These are phyloP conservation scores for Hymenoscyphus fraxineus DNA, from an alignment of 2,329 filamentous ascomycete species.

Conservation along the genomic window DNA sequence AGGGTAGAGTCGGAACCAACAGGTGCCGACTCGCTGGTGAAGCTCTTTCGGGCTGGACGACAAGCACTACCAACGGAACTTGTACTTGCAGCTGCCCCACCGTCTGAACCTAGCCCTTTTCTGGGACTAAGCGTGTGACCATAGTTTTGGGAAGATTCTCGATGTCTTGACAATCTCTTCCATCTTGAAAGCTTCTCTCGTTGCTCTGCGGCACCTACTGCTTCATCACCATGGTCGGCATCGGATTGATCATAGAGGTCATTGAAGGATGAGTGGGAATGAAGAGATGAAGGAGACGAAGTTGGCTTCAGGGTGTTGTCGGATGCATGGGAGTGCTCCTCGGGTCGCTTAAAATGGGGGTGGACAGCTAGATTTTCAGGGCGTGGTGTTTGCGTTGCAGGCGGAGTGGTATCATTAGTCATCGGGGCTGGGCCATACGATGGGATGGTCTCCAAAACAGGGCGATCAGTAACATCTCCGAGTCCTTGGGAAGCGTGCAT, in stretches of 20 bases:
- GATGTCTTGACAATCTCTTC: slow-evolving; percentile 60
- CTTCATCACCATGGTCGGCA: slow-evolving; percentile 67
- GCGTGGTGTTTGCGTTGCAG: slow-evolving; percentile 26
- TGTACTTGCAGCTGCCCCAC: slow-evolving; percentile 61
- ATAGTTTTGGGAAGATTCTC: slow-evolving; percentile 48
- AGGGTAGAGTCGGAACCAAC: slow-evolving; percentile 30
- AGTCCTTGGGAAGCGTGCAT: slow-evolving; percentile 34
- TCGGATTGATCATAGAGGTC: slow-evolving; percentile 84
- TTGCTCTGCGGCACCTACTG: slow-evolving; percentile 48
- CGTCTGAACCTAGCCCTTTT: slow-evolving; percentile 55
- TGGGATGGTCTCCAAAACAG: slow-evolving; percentile 28
- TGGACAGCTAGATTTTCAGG: slow-evolving; percentile 18
- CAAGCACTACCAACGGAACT: slow-evolving; percentile 63
- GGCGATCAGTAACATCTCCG: slow-evolving; percentile 31
- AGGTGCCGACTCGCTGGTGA: slow-evolving; percentile 40
- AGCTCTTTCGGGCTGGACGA: slow-evolving; percentile 43
- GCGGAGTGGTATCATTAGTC: slow-evolving; percentile 25
- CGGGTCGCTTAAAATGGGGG: slow-evolving; percentile 21
- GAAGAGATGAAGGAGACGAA: slow-evolving; percentile 73
- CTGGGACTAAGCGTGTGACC: slow-evolving; percentile 41
- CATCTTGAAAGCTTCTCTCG: slow-evolving; percentile 71
- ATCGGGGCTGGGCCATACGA: slow-evolving; percentile 18
- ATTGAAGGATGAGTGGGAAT: slow-evolving; percentile 63
- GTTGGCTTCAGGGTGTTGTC: slow-evolving; percentile 53
- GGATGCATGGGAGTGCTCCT: slow-evolving; percentile 25